A percentile compares a stretch with the other conserved stretches of the same genome.
phyloP scores from a whole-genome alignment of 2,329 filamentous ascomycete species.

The Colletotrichum agaves region DNA sequence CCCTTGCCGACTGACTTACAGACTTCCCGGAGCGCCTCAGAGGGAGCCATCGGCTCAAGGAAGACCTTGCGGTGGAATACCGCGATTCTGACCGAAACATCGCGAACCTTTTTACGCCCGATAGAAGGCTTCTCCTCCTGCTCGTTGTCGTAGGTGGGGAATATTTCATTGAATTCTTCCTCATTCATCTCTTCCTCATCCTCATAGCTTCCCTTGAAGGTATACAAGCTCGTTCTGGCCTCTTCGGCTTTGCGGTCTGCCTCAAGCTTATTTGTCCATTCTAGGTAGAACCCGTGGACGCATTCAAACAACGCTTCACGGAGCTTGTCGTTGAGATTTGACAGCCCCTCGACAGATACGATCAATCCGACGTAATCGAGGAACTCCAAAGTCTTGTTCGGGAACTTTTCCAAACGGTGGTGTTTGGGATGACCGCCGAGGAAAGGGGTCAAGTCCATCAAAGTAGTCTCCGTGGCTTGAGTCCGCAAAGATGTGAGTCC shows the following conservation, averaged over 20 bases:
- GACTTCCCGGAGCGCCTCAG: slow-evolving; percentile 56
- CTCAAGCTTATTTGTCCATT: slow-evolving; percentile 83
- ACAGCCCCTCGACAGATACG: slow-evolving; percentile 59
- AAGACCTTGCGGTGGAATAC: slow-evolving; percentile 68
- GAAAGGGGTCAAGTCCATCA: slow-evolving; percentile 65
- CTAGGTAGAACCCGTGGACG: slow-evolving; percentile 78
- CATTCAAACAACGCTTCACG: slow-evolving; percentile 70
- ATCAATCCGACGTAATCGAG: slow-evolving; percentile 59
- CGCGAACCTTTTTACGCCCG: slow-evolving; percentile 57
- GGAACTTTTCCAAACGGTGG: slow-evolving; percentile 36
- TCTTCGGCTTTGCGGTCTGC: slow-evolving; percentile 81
- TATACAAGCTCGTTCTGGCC: slow-evolving; percentile 80
- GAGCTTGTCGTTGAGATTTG: slow-evolving; percentile 52
- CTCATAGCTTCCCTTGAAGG: slow-evolving; percentile 81
- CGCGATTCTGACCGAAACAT: slow-evolving; percentile 70
- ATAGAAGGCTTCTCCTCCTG: slow-evolving; percentile 48
- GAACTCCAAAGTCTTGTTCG: slow-evolving; percentile 57
- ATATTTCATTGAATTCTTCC: slow-evolving; percentile 81
- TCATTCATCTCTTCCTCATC: slow-evolving; percentile 80
- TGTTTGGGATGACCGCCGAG: slow-evolving; percentile 55
- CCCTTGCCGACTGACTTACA: slow-evolving; percentile 56
- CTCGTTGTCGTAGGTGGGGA: slow-evolving; percentile 78
- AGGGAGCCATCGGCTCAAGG: slow-evolving; percentile 52
- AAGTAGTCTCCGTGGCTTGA: slow-evolving; percentile 21
- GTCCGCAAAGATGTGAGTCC: slow-evolving; percentile 44